Evolutionary conservation across 768 basidiomycete genomes (phyloP).

Genomic region (Calocybe gangraenosa): DNA sequence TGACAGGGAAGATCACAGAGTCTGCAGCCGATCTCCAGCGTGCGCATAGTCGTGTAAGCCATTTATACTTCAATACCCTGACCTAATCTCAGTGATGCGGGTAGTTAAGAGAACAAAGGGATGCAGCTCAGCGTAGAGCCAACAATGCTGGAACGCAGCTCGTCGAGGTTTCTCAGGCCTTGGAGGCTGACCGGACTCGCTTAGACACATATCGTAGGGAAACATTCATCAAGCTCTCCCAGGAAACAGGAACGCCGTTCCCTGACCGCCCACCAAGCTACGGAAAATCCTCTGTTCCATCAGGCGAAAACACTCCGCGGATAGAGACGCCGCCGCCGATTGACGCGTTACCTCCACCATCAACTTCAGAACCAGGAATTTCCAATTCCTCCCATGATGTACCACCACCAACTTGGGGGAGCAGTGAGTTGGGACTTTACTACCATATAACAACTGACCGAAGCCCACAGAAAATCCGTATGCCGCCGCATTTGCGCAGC

Average conservation of each 20-base stretch:
- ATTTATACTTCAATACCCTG: neutral
- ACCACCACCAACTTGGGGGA: constrained; percentile 23
- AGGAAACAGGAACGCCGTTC: constrained; percentile 11
- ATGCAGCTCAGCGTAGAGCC: constrained; percentile 25
- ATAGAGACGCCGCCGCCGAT: neutral
- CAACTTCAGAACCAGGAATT: neutral
- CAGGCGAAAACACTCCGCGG: neutral
- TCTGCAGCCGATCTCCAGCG: constrained; percentile 32
- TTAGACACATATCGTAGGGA: constrained; percentile 27
- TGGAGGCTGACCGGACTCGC: constrained; percentile 24
- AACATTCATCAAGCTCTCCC: constrained; percentile 28
- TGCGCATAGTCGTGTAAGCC: constrained; percentile 29
- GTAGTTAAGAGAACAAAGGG: constrained; percentile 29
- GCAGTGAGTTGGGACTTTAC: constrained; percentile 20
- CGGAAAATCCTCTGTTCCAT: neutral
- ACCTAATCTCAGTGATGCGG: neutral
- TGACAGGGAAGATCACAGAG: constrained; percentile 34
- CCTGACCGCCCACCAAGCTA: constrained; percentile 26
- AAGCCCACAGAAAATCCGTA: constrained; percentile 16
- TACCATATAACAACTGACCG: constrained; percentile 1
- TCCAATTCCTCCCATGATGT: neutral
- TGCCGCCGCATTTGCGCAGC: constrained; percentile 15
- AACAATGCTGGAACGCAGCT: constrained; percentile 26
- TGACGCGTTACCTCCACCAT: neutral
- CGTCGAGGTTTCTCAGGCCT: constrained; percentile 19